Conservation (phyloP, 2,329 filamentous ascomycete species). For the Pseudopyricularia cyperi region DNA sequence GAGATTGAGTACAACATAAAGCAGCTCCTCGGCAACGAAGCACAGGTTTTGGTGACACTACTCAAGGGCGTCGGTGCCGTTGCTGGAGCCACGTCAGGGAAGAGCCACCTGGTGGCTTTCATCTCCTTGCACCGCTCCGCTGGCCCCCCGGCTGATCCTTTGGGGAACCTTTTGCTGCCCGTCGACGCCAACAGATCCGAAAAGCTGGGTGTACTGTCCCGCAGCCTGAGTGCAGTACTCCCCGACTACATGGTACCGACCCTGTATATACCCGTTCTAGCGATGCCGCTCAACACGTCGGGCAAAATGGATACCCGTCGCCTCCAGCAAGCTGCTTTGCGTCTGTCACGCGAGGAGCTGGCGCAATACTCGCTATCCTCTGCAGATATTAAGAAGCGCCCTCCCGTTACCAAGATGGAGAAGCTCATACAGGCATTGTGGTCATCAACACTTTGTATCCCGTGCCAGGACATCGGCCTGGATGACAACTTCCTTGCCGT, state of each 20-base stretch:
- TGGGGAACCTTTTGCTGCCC: not conserved
- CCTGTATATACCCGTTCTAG: not conserved
- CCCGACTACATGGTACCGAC: not conserved
- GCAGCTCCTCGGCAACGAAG: not conserved
- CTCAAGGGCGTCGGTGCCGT: not conserved
- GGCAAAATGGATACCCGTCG: not conserved
- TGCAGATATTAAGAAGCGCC: not conserved
- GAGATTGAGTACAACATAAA: slow-evolving; percentile 5
- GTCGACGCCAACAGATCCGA: not conserved
- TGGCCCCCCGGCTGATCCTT: not conserved
- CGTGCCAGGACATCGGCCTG: not conserved
- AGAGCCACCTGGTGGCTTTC: not conserved
- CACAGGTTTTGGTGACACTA: not conserved
- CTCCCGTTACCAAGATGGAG: not conserved
- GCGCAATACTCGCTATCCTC: not conserved
- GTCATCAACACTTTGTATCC: not conserved
- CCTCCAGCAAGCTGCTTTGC: not conserved
- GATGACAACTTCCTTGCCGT: slow-evolving; percentile 41
- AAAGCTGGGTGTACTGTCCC: not conserved
- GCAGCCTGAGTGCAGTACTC: not conserved
- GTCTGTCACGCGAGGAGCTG: not conserved
- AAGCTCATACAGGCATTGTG: not conserved
- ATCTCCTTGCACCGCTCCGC: not conserved
- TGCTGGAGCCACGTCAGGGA: not conserved
- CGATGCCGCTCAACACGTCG: not conserved